Evolutionary conservation across 495 filamentous ascomycete genomes (phyloP), one percentile per base, ranked within the genome.

Genomic region (Aspergillus bertholletiae): DNA sequence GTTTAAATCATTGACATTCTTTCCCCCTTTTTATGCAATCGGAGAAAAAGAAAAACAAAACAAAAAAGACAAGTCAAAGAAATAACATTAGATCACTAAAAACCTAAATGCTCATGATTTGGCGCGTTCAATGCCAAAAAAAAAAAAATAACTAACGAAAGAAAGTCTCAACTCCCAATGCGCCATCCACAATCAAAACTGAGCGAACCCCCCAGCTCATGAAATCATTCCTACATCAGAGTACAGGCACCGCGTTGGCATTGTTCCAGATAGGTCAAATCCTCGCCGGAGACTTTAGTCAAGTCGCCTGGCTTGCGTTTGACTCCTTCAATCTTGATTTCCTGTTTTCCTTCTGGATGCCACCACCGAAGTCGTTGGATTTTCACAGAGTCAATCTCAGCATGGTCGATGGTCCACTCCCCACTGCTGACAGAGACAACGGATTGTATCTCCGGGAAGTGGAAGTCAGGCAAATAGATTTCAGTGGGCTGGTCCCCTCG

Each of bases 391-490:
- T 87, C 78, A 11, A 82, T 77, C 23, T 92, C 87, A 26, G 88
- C 84, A 15, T 72, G 78, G 62, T 85, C 85, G 61, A 96, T 88
- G 24, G 85, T 82, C 92, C 92, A 97, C 63, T 93, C 94, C 1
- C 95, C 95, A 4, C 87, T 88, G 63, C 83, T 91, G 44, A 91
- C 86, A 23, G 85, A 80, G 6, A 97, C 83, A 3, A 70, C 72
- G 26, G 85, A 87, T 7, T 79, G 73, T 7, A 81, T 78, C 30
- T 83, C 82, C 5, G 95, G 93, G 66, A 97, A 98, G 72, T 97
- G 94, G 66, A 92, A 96, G 23, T 92, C 89, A 0, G 94, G 94
- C 1, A 98, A 74, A 63, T 89, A 96, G 11, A 97, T 82, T 53
- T 90, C 84, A 0, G 93, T 97, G 2, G 92, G 89, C 9, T 72